A percentile compares a stretch with the other conserved stretches of the same genome.
Conservation (phyloP, 192 early-diverging fungal species). For the Pilobolus umbonatus region DNA sequence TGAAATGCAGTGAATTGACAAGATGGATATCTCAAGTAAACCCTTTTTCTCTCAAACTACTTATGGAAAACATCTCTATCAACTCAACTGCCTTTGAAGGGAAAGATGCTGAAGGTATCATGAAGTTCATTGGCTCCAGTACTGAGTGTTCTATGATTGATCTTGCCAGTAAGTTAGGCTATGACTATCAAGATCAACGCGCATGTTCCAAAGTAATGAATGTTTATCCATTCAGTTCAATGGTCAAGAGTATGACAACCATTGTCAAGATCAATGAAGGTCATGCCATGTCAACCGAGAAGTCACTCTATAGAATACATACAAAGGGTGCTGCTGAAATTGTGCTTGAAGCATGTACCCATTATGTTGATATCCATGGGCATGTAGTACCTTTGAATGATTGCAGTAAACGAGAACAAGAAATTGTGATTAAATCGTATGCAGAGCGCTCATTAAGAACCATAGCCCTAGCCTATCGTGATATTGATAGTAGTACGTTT, state of each 20-base stretch:
- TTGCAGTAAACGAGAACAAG: conserved; percentile 35
- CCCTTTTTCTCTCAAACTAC: conserved; percentile 20
- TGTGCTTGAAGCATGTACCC: conserved; percentile 58
- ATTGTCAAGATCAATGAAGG: conserved; percentile 42
- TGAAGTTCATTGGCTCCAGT: conserved; percentile 71
- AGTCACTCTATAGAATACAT: conserved; percentile 50
- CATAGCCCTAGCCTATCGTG: conserved; percentile 64
- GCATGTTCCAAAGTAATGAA: conserved; percentile 48
- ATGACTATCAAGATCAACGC: conserved; percentile 53
- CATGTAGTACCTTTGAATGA: conserved; percentile 41
- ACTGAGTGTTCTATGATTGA: conserved; percentile 76
- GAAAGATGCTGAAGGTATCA: conserved; percentile 55
- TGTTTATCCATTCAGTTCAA: conserved; percentile 84
- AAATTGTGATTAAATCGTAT: conserved; percentile 50
- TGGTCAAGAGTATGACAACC: conserved; percentile 87
- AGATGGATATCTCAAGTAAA: conserved; percentile 31
- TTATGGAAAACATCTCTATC: conserved; percentile 59
- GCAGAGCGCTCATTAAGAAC: conserved; percentile 71
- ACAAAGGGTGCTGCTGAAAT: conserved; percentile 83
- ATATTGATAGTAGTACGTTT: conserved; percentile 53
- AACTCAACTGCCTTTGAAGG: conserved; percentile 78
- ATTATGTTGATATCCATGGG: conserved; percentile 54
- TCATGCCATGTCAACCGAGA: conserved; percentile 10
- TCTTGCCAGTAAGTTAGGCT: conserved; percentile 59
- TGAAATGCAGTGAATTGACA: not conserved